Evolutionary conservation across 768 basidiomycete species (phyloP).

Genomic region (Suillus americanus): DNA sequence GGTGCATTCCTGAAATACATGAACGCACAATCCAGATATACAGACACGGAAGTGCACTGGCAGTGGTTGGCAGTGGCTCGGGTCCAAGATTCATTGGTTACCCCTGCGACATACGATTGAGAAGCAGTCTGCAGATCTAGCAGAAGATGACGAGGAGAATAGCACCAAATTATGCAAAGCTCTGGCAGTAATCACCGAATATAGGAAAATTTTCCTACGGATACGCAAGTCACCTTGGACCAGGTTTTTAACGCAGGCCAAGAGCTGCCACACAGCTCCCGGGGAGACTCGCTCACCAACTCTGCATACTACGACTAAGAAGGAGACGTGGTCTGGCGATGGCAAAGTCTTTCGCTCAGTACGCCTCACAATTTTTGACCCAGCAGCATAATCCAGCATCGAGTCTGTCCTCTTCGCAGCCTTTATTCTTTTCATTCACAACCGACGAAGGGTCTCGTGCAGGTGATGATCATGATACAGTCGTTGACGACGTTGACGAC

Average conservation of each 20-base stretch:
- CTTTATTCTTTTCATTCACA: conserved; percentile 87
- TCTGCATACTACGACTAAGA: not conserved
- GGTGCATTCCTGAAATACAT: not conserved
- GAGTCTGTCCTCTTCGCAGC: conserved; percentile 63
- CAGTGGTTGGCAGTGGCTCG: not conserved
- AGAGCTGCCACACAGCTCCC: not conserved
- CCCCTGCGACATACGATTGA: not conserved
- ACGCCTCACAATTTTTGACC: conserved; percentile 80
- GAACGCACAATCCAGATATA: not conserved
- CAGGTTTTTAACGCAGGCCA: conserved; percentile 2
- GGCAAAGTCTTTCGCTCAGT: conserved; percentile 76
- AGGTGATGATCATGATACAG: conserved; percentile 45
- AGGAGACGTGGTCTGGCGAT: conserved; percentile 28
- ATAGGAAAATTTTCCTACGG: not conserved
- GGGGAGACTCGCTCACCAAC: not conserved
- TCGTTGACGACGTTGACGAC: conserved; percentile 75
- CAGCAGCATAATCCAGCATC: conserved; percentile 52
- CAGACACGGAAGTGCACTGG: not conserved
- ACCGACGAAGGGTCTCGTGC: conserved; percentile 65
- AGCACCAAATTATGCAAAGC: not conserved
- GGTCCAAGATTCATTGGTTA: not conserved
- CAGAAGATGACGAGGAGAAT: not conserved
- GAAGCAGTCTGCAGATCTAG: not conserved
- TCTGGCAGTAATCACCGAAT: not conserved
- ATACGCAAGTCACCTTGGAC: not conserved